phyloP scores from a whole-genome alignment of 2,329 filamentous ascomycete genomes.

The Colletotrichum lupini region DNA sequence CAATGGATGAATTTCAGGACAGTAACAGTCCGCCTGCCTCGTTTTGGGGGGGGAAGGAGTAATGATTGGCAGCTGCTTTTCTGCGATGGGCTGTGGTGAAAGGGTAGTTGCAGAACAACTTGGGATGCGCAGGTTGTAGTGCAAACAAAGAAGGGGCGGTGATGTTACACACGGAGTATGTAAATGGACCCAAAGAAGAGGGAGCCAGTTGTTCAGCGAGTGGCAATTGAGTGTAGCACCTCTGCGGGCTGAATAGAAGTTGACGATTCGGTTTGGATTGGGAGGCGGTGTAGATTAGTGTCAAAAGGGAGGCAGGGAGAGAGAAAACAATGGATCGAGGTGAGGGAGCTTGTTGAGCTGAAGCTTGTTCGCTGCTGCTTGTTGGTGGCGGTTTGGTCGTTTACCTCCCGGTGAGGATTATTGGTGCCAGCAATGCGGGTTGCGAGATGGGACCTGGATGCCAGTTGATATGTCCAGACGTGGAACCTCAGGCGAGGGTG shows the following conservation, averaged over 20 bases:
- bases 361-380: not conserved
- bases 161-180: not conserved
- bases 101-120: not conserved
- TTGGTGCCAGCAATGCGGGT: constrained; percentile 7
- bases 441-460: not conserved
- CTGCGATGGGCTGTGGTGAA: not conserved
- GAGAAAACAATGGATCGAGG: not conserved
- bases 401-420: not conserved
- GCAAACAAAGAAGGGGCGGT: constrained; percentile 17
- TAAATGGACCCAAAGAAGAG: not conserved
- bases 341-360: not conserved
- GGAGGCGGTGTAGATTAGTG: constrained; percentile 6
- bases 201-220: not conserved
- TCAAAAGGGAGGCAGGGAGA: not conserved
- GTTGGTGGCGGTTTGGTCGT: not conserved
- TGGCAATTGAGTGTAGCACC: not conserved
- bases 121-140: not conserved
- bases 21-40: not conserved
- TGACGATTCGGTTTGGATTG: not conserved
- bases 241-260: not conserved
- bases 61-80: not conserved
- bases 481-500: not conserved
- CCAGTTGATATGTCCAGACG: not conserved
- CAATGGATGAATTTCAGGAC: not conserved
- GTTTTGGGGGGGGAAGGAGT: not conserved